Percentiles rank a stretch among this genome's conserved stretches.
Conservation (phyloP, 176 grass and related monocot genomes). For the Cocos nucifera region DNA sequence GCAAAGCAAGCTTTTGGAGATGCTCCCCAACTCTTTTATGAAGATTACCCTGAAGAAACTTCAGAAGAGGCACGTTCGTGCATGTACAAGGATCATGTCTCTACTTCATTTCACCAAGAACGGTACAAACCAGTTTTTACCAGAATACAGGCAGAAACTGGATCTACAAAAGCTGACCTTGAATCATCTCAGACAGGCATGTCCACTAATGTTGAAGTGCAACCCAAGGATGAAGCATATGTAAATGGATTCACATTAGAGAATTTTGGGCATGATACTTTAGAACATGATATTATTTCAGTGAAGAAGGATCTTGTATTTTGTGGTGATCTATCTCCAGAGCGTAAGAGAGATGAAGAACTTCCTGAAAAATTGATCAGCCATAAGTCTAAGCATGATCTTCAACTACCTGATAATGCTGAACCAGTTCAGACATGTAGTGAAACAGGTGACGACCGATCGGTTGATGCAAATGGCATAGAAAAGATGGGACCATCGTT, state of each 20-base stretch:
- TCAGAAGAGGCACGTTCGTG: slow-evolving; percentile 16
- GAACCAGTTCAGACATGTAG: neutral
- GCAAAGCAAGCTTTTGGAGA: slow-evolving; percentile 54
- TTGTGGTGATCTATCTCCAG: slow-evolving; percentile 15
- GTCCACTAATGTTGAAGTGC: slow-evolving; percentile 1
- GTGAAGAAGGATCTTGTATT: neutral
- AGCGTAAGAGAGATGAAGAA: slow-evolving; percentile 27
- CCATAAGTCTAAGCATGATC: slow-evolving; percentile 1
- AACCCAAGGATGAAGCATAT: slow-evolving; percentile 7
- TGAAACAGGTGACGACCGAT: slow-evolving; percentile 5
- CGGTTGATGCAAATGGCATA: slow-evolving; percentile 7
- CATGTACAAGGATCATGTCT: slow-evolving; percentile 13
- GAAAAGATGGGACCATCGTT: slow-evolving; percentile 23
- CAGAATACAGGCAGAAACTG: slow-evolving; percentile 19
- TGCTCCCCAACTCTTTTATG: neutral
- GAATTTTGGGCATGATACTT: neutral
- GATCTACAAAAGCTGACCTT: slow-evolving; percentile 14
- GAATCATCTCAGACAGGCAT: neutral
- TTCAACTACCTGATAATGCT: slow-evolving; percentile 24
- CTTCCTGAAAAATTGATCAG: slow-evolving; percentile 21
- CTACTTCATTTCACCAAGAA: slow-evolving; percentile 10
- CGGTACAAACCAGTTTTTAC: slow-evolving; percentile 19
- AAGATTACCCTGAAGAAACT: slow-evolving; percentile 37
- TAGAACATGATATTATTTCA: neutral
- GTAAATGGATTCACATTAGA: neutral